Conservation (phyloP, 2,329 filamentous ascomycete species). For the Albifimbria verrucaria region DNA sequence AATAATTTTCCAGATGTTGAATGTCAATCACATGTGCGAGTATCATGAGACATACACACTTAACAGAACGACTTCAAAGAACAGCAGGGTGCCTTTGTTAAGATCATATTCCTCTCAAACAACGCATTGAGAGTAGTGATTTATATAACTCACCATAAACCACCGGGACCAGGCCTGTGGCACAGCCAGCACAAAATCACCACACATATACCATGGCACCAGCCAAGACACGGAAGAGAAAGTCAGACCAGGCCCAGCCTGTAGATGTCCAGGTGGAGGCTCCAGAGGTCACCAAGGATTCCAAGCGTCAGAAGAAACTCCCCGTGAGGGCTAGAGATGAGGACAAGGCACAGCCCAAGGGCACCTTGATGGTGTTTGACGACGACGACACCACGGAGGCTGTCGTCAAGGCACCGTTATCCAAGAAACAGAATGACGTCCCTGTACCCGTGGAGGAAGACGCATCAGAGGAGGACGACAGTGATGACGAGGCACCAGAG, state of each 20-base stretch:
- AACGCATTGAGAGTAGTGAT: not conserved
- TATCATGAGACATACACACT: not conserved
- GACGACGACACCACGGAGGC: slow-evolving; percentile 28
- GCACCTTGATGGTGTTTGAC: slow-evolving; percentile 30
- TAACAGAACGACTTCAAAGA: not conserved
- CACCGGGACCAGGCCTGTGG: too few relatives aligned
- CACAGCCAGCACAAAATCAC: too few relatives aligned
- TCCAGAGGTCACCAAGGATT: not conserved
- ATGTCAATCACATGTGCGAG: not conserved
- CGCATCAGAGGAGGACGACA: slow-evolving; percentile 29
- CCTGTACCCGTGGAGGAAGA: not conserved
- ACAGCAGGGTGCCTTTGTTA: too few relatives aligned
- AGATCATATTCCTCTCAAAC: not conserved
- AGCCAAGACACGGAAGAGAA: slow-evolving; percentile 14
- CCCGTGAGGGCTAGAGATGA: slow-evolving; percentile 31
- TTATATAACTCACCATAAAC: too few relatives aligned
- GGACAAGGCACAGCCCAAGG: slow-evolving; percentile 13
- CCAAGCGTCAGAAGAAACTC: slow-evolving; percentile 24
- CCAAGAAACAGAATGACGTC: not conserved
- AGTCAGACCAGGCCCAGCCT: slow-evolving; percentile 17
- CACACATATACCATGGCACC: not conserved
- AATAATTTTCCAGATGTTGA: not conserved
- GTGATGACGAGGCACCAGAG: slow-evolving; percentile 56
- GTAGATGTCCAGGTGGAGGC: not conserved
- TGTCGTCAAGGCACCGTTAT: slow-evolving; percentile 1